Evolutionary conservation across 768 basidiomycete species (phyloP), one percentile per base, ranked within the genome.

Genomic region (Plicaturopsis crispa): DNA sequence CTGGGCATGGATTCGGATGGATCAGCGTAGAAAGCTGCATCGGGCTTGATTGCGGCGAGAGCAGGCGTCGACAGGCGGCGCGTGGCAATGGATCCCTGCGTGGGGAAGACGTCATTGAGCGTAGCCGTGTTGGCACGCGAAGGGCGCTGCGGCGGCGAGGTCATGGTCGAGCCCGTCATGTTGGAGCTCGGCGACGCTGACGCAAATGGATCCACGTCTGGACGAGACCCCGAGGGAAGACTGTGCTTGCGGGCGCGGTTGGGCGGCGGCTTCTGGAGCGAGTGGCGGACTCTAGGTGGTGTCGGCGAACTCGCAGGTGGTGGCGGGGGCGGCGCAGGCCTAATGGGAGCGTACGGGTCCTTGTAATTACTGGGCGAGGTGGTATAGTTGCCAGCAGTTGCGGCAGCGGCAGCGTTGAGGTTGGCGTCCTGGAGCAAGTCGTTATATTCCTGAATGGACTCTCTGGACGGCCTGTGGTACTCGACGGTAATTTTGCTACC

Each of bases 41-140:
- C 63, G 32, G 63, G 62, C 43, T 55, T 42, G 32, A 54, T 42
- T 20, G 57, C 43, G 31, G 53, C 41, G 44, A 57, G 43, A 5
- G 44, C 47, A 33, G 75, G 79, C 18, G 66, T 61, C 23, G 76
- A 79, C 39, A 76, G 61, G 37, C 77, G 72, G 34, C 72, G 74
- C 16, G 66, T 49, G 4, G 70, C 60, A 28, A 70, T 52, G 35
- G 61, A 48, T 33, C 58, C 47, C 38, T 65, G 62, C 6, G 60
- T 38, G 4, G 75, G 64, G 55, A 80, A 81, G 51, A 89, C 62
- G 61, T 91, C 87, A 59, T 72, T 78, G 35, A 90, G 69, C 39
- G 70, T 88, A 23, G 80, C 83, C 4, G 88, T 91, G 57, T 91
- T 91, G 43, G 82, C 83, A 40, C 88, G 74, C 33, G 85, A 87